Conservation (phyloP, 352 stramenopile genomes). For the Pythium graminicola region DNA sequence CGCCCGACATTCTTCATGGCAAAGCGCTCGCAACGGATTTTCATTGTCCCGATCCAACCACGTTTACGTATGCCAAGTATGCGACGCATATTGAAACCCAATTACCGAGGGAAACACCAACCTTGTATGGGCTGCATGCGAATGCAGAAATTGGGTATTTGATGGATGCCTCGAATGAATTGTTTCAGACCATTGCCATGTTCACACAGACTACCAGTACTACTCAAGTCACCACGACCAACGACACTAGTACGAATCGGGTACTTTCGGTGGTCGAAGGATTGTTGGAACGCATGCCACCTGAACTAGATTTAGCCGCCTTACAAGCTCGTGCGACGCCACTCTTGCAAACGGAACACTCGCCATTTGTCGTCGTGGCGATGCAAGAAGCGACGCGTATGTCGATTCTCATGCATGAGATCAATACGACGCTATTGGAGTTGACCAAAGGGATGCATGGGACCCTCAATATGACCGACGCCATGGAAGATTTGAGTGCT, state of each 20-base stretch:
- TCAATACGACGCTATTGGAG: constrained; percentile 55
- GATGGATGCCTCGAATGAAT: constrained; percentile 60
- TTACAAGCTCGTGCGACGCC: constrained; percentile 49
- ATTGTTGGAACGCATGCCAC: constrained; percentile 50
- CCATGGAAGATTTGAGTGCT: constrained; percentile 83
- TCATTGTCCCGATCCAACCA: constrained; percentile 58
- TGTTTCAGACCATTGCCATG: constrained; percentile 84
- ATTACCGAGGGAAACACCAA: constrained; percentile 57
- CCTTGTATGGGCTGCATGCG: constrained; percentile 65
- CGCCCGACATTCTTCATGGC: constrained; percentile 40
- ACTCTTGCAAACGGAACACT: constrained; percentile 52
- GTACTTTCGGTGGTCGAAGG: constrained; percentile 48
- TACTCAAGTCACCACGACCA: neutral
- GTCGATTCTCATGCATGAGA: constrained; percentile 55
- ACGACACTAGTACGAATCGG: constrained; percentile 12
- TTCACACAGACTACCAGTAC: constrained; percentile 71
- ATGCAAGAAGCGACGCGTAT: constrained; percentile 77
- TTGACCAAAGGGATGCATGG: constrained; percentile 78
- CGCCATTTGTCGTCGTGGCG: constrained; percentile 78
- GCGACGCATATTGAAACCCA: constrained; percentile 71
- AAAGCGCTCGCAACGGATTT: constrained; percentile 70
- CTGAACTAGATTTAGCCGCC: constrained; percentile 47
- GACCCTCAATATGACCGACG: constrained; percentile 82
- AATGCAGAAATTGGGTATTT: constrained; percentile 80
- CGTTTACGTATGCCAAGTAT: constrained; percentile 92